Evolutionary conservation across 2,329 filamentous ascomycete species (phyloP).

Genomic region (Trichoderma lentiforme): DNA sequence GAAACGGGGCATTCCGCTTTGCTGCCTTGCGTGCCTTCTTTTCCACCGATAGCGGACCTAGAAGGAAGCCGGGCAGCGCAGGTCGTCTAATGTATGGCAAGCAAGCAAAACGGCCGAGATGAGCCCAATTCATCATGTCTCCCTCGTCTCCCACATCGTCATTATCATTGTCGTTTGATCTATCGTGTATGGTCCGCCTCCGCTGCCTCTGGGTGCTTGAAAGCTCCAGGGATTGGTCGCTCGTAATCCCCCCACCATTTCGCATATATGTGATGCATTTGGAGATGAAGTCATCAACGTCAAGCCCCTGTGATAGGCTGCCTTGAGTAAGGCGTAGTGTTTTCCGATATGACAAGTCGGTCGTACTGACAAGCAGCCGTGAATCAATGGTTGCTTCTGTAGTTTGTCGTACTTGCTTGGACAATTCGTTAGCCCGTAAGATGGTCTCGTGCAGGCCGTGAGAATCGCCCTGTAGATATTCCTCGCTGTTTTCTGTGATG

Average conservation of each 20-base stretch:
- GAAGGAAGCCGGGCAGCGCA: constrained; percentile 74
- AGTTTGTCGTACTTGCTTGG: constrained; percentile 75
- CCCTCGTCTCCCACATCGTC: constrained; percentile 68
- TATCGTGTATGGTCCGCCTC: constrained; percentile 30
- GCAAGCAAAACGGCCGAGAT: constrained; percentile 74
- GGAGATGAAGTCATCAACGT: constrained; percentile 86
- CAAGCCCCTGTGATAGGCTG: constrained; percentile 69
- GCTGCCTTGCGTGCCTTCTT: constrained; percentile 72
- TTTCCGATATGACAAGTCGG: constrained; percentile 77
- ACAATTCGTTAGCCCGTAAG: constrained; percentile 60
- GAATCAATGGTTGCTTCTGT: constrained; percentile 89
- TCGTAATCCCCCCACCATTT: constrained; percentile 54
- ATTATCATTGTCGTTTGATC: constrained; percentile 47
- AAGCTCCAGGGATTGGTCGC: constrained; percentile 49
- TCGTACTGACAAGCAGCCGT: constrained; percentile 74
- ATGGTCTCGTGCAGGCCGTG: constrained; percentile 64
- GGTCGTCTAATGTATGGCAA: constrained; percentile 71
- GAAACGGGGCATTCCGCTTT: constrained; percentile 68
- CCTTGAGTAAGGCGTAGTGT: constrained; percentile 72
- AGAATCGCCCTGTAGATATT: constrained; percentile 65
- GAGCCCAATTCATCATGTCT: constrained; percentile 81
- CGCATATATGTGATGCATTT: constrained; percentile 90
- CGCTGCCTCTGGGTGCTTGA: constrained; percentile 48
- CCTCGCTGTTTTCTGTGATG: constrained; percentile 65
- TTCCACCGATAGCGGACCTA: constrained; percentile 84